Conservation (phyloP, 306 rosid species). For the Prunus mongolica region DNA sequence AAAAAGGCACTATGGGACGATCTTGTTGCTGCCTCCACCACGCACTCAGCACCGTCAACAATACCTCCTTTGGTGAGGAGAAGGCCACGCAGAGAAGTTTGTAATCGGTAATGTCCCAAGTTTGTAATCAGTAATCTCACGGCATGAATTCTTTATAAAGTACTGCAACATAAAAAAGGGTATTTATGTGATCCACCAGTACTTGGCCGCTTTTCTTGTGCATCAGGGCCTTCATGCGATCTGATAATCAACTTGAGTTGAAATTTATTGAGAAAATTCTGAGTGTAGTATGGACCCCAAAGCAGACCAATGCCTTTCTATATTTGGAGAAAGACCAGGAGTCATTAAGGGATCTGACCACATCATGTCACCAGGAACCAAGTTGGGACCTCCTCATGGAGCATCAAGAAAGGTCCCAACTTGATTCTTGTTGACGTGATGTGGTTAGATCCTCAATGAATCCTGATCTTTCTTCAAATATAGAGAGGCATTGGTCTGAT, state of each 20-base stretch:
- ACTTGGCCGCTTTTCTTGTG: too few relatives aligned
- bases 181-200: too few relatives aligned
- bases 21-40: too few relatives aligned
- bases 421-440: slow-evolving; percentile 89
- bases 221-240: too few relatives aligned
- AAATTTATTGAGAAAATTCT: slow-evolving; percentile 65
- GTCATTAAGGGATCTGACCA: slow-evolving; percentile 89
- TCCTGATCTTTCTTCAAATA: slow-evolving; percentile 73
- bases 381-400: slow-evolving; percentile 83
- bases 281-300: slow-evolving; percentile 91
- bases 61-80: too few relatives aligned
- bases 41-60: too few relatives aligned
- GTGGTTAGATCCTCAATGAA: slow-evolving; percentile 85
- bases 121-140: too few relatives aligned
- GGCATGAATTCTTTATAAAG: too few relatives aligned
- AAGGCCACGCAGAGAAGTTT: too few relatives aligned
- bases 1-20: too few relatives aligned
- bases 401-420: slow-evolving; percentile 85
- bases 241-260: slow-evolving; percentile 37
- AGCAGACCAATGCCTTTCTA: slow-evolving; percentile 77
- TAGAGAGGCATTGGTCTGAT: slow-evolving; percentile 76
- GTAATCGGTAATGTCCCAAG: too few relatives aligned
- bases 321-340: slow-evolving; percentile 76
- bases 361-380: slow-evolving; percentile 89
- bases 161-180: too few relatives aligned